Conservation (phyloP, 352 stramenopile genomes). For the Detonula confervacea region DNA sequence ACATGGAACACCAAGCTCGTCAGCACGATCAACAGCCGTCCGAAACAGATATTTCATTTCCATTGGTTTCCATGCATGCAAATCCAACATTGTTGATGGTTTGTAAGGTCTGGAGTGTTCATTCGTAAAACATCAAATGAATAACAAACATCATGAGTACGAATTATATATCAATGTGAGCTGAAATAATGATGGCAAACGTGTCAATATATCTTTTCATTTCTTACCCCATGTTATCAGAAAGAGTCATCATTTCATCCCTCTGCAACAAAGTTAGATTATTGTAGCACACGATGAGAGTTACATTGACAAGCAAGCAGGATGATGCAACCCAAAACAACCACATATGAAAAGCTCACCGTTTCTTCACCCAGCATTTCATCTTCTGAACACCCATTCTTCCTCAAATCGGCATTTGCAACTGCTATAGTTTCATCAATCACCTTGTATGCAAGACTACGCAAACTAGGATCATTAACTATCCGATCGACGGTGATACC, state of each 20-base stretch:
- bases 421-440: conserved; percentile 80
- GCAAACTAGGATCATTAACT: conserved; percentile 70
- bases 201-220: no score
- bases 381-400: conserved; percentile 40
- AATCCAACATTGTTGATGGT: conserved; percentile 81
- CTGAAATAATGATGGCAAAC: no score
- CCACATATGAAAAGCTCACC: conserved; percentile 21
- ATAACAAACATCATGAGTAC: not conserved
- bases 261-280: conserved; percentile 9
- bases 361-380: conserved; percentile 60
- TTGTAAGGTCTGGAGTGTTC: conserved; percentile 59
- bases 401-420: conserved; percentile 73
- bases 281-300: not conserved
- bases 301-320: not conserved
- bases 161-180: not conserved
- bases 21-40: conserved; percentile 64
- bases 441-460: conserved; percentile 64
- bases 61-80: conserved; percentile 71
- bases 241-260: conserved; percentile 73
- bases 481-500: conserved; percentile 83
- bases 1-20: conserved; percentile 53
- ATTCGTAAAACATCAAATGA: not conserved
- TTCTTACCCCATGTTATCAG: conserved; percentile 68
- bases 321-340: not conserved
- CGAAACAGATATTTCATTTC: conserved; percentile 82